Conservation (phyloP, 1,284 basidiomycete genomes). For the Stygiomarasmius scandens region DNA sequence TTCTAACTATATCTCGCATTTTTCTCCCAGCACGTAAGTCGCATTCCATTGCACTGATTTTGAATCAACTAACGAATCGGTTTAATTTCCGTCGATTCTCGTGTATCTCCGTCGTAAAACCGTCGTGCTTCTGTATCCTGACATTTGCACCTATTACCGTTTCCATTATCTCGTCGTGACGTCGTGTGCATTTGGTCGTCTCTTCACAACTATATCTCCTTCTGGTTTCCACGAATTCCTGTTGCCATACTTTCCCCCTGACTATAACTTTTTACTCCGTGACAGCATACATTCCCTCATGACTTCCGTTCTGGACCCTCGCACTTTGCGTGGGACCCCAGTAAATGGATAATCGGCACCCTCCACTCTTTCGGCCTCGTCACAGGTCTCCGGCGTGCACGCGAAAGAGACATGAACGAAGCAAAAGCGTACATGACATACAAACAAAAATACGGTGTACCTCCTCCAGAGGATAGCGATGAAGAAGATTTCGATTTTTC, state of each 20-base stretch:
- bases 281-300: constrained; percentile 77
- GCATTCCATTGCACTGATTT: background rate
- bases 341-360: constrained; percentile 74
- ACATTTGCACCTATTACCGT: too few species aligned
- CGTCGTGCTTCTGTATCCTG: too few species aligned
- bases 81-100: too few species aligned
- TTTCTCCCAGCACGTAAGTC: constrained; percentile 33
- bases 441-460: constrained; percentile 37
- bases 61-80: background rate
- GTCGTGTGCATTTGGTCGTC: too few species aligned
- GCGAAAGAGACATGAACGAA: constrained; percentile 59
- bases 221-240: too few species aligned
- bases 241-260: too few species aligned
- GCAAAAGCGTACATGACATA: constrained; percentile 59
- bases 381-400: constrained; percentile 54
- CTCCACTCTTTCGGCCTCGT: constrained; percentile 60
- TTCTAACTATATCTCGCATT: too few species aligned
- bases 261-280: background rate
- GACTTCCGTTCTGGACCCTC: constrained; percentile 72
- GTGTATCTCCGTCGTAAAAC: too few species aligned
- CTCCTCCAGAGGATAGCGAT: constrained; percentile 20
- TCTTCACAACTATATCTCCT: too few species aligned
- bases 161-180: too few species aligned
- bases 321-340: constrained; percentile 74
- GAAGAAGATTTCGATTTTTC: constrained; percentile 9